Base-by-base conservation (phyloP, 1,284 basidiomycete species). In the Microbotryum intermedium region DNA sequence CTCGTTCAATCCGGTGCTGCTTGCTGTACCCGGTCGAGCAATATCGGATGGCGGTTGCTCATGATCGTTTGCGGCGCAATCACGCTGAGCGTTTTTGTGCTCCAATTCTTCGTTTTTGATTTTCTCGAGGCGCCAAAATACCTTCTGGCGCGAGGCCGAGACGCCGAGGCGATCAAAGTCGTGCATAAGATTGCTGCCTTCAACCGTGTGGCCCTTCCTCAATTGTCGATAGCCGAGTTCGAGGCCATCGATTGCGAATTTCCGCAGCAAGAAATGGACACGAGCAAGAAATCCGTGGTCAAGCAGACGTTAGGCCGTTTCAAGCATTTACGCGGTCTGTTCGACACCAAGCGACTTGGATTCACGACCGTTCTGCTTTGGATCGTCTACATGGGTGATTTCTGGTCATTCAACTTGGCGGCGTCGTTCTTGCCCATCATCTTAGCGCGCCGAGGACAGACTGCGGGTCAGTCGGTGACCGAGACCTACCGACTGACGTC, bases 91-190 rank as follows among this genome's bases (percentile, higher is more conserved):
- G 60, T 76, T 34, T 88, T 82, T 77, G 67, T 81, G 55, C 72
- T 84, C 48, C 85, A 87, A 47, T 87, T 86, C 77, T 80, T 85
- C 72, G 75, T 85, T 53, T 88, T 88, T 77, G 77, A 79, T n/a
- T 79, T 90, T 53, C 77, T 84, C 59, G 87, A 90, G 73, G 84
- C 83, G 58, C 86, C 86, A 5, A 76, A 76, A 62, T 76, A 66
- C 73, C 79, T 90, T 30, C 81, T 90, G 72, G 82, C 83, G 7
- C 81, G 83, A 59, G 87, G 87, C 1, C 76, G 78, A 44, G 87
- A 90, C 67, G 79, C 78, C 18, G 81, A 84, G 53, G 88, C 88
- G 0, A 82, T 90, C 26, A 80, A 80, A 20, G 79, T 88, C 53
- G 76, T 91, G 25, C 80, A 84, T 61, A 77, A 78, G 30, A 80